Conservation (phyloP, 345 rosid species). For the Euphorbia peplus region DNA sequence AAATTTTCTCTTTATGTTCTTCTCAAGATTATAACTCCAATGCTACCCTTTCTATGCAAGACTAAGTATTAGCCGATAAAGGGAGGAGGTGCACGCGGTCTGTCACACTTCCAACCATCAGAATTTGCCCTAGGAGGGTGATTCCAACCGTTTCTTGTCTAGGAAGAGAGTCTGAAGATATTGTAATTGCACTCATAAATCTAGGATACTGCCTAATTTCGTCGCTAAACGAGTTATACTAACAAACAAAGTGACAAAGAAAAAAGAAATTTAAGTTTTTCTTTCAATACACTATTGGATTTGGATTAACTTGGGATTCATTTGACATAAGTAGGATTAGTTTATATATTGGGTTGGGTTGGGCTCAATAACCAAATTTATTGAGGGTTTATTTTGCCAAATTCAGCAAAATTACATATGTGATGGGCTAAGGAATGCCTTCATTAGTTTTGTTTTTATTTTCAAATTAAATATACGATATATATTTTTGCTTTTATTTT, state of each 20-base stretch:
- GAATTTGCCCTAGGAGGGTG: no score
- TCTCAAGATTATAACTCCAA: slow-evolving; percentile 27
- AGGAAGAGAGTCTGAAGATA: no score
- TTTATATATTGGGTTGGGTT: slow-evolving; percentile 2
- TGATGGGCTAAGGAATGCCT: slow-evolving; percentile 5
- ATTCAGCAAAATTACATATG: neutral
- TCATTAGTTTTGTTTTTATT: neutral
- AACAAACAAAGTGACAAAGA: no score
- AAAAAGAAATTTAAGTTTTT: neutral
- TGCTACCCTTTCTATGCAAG: slow-evolving; percentile 26
- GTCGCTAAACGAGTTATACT: no score
- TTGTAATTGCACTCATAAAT: no score
- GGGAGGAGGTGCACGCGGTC: no score
- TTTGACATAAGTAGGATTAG: slow-evolving; percentile 2
- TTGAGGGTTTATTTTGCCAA: slow-evolving; percentile 22
- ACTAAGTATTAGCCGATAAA: neutral
- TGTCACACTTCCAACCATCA: no score
- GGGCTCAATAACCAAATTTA: slow-evolving; percentile 18
- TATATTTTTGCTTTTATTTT: neutral
- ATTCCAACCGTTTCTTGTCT: no score
- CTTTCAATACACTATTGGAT: slow-evolving; percentile 2
- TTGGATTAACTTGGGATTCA: slow-evolving; percentile 13
- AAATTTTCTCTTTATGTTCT: slow-evolving; percentile 39
- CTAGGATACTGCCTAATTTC: no score
- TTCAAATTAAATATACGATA: no score